Conservation (phyloP, 2,329 filamentous ascomycete genomes). For the Sarocladium oryzae region DNA sequence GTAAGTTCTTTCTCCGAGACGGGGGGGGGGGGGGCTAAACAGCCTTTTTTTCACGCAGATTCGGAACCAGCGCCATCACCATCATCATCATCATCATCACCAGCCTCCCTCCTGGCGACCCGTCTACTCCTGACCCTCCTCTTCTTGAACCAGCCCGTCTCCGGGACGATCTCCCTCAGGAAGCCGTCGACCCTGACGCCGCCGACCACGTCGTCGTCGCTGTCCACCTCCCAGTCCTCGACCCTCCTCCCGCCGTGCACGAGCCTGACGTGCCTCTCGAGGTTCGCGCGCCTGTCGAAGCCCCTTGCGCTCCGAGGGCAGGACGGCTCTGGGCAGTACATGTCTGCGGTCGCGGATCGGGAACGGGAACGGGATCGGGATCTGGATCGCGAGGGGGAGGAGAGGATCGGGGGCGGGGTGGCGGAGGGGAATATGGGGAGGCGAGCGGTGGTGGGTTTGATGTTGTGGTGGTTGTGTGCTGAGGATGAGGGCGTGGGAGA, state of each 20-base stretch:
- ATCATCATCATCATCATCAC: background rate
- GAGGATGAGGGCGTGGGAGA: conserved; percentile 16
- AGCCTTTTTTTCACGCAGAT: background rate
- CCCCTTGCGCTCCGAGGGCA: conserved; percentile 31
- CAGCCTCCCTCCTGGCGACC: background rate
- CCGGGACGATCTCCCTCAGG: conserved; percentile 46
- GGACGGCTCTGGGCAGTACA: conserved; percentile 29
- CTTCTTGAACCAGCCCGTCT: conserved; percentile 40
- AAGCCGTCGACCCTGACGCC: conserved; percentile 66
- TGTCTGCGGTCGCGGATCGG: conserved; percentile 23
- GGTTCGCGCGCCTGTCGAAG: conserved; percentile 29
- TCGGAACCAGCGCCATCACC: background rate
- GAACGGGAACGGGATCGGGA: conserved; percentile 22
- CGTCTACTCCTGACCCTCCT: conserved; percentile 17
- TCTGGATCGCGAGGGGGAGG: conserved; percentile 11
- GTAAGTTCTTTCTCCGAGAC: too few species aligned
- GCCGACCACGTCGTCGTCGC: conserved; percentile 50
- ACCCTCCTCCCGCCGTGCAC: conserved; percentile 30
- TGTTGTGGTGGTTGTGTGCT: too few species aligned
- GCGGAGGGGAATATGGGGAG: too few species aligned
- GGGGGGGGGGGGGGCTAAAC: too few species aligned
- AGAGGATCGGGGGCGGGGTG: background rate
- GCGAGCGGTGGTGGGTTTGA: conserved; percentile 12
- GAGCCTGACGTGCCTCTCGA: conserved; percentile 30
- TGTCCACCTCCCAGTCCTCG: conserved; percentile 24